Evolutionary conservation across 257 asterid genomes (phyloP), one percentile per base, ranked within the genome.

Genomic region (Paulownia fortunei): DNA sequence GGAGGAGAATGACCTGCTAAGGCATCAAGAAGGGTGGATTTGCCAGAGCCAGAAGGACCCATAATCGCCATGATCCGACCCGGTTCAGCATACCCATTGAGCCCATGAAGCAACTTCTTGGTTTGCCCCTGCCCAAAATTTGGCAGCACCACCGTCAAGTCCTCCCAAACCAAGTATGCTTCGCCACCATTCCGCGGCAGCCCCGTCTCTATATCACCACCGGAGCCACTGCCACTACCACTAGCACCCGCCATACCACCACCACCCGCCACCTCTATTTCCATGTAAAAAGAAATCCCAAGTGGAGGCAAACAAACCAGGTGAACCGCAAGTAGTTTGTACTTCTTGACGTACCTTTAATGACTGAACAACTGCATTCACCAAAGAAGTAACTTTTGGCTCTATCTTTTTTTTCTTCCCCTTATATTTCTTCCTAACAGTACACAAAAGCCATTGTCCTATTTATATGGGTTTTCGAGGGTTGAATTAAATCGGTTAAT

Each of bases 41-140:
- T 95, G 39, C 99, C 99, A 19, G 98, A 91, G 11, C 98, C 97
- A 34, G 99, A 95, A 84, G 99, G 99, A 47, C 99, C 99, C 97
- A 95, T 95, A 59, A 95, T 91, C 69, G 98, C 99, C 97, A 93
- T 88, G 89, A 90, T 89, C 88, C 98, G 86, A 69, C 97, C 97
- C 36, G 98, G 99, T 74, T 90, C 92, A 26, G 99, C 99, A 74
- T 81, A 91, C n/a, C 99, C 99, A 54, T 84, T 85, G 41, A 93
- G 76, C 6, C 93, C 97, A 72, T 90, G 85, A 19, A 95, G 91
- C 89, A 95, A 58, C 84, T 89, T 93, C 87, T 78, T 93, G 5
- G 89, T 86, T 0, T 92, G 89, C 16, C 97, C 97, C 18, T 91
- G 90, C 0, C 99, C 96, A 27, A 90, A 90, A 72, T 91, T 93